Evolutionary conservation across 495 filamentous ascomycete genomes (phyloP), one percentile per base, ranked within the genome.

Genomic region (Cercophora samala): DNA sequence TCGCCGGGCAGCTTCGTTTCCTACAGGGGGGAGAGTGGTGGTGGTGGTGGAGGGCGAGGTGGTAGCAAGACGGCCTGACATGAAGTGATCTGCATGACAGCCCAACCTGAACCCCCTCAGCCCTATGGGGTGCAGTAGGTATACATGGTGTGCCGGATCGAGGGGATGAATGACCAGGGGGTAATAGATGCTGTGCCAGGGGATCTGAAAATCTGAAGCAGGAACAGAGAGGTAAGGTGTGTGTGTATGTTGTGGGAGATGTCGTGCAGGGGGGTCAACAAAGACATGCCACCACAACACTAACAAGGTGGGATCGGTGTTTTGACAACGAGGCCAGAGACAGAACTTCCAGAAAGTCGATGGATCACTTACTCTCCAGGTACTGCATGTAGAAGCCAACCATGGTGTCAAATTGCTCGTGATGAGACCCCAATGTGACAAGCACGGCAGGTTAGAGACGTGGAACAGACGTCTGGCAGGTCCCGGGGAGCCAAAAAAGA

Each of bases 311-410:
- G 62, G 66, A 69, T 68, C 56, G 53, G 60, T 62, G 21, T 63
- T 64, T 65, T 62, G 64, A 54, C 37, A 37, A 62, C 42, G 37
- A 51, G 21, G 29, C 29, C 58, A 46, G 46, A 19, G 22, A 19
- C 15, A 52, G 22, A 60, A 22, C 18, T 22, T 37, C 19, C 26
- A 51, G 55, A 24, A 29, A n/a, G 25, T 68, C 67, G 70, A 71
- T 73, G 56, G 72, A 78, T 64, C 67, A 87, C 84, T 83, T 85
- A 87, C 84, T 85, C 76, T 86, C 83, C 66, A 87, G 77, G 78
- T 87, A 87, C 77, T 86, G 83, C 81, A 87, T 87, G 77, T 87
- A 87, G 74, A 85, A 87, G 75, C 84, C 84, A 69, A 78, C 78
- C 84, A 86, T 85, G 74, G 73, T 85, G 76, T 70, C 73, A 71